Evolutionary conservation across 2,329 filamentous ascomycete species (phyloP).

Genomic region (Botrytis byssoidea): DNA sequence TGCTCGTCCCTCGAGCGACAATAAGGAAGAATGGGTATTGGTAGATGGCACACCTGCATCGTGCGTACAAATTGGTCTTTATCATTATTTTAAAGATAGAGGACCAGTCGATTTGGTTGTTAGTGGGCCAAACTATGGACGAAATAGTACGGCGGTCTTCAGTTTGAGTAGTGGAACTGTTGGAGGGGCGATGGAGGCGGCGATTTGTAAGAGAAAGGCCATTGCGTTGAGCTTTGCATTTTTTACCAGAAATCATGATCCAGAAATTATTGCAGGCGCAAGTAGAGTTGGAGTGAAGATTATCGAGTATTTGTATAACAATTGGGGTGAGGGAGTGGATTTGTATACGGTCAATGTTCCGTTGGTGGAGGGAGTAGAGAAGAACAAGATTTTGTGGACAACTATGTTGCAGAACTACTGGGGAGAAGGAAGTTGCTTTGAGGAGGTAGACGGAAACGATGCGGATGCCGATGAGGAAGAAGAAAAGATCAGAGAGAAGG

Average conservation of each 20-base stretch:
- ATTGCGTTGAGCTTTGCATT: constrained; percentile 92
- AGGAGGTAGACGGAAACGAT: constrained; percentile 68
- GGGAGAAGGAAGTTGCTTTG: constrained; percentile 80
- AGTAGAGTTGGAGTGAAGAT: constrained; percentile 71
- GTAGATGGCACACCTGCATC: constrained; percentile 79
- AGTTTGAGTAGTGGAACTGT: constrained; percentile 75
- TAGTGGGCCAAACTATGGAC: constrained; percentile 78
- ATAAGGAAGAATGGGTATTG: constrained; percentile 75
- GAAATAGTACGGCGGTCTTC: constrained; percentile 79
- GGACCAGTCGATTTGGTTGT: constrained; percentile 75
- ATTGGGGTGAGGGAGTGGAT: constrained; percentile 73
- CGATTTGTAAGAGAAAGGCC: constrained; percentile 65
- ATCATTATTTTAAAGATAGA: constrained; percentile 72
- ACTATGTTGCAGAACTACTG: constrained; percentile 89
- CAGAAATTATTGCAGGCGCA: constrained; percentile 74
- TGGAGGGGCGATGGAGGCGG: constrained; percentile 74
- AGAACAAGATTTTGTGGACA: constrained; percentile 75
- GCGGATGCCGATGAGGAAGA: constrained; percentile 67
- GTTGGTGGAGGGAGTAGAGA: constrained; percentile 71
- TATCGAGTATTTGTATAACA: constrained; percentile 72
- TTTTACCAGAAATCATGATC: constrained; percentile 77
- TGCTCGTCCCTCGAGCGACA: constrained; percentile 52
- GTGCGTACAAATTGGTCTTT: constrained; percentile 78
- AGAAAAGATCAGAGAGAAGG: constrained; percentile 66
- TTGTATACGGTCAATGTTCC: constrained; percentile 93